Conservation (phyloP, 345 rosid species). For the Gynandropsis gynandra region DNA sequence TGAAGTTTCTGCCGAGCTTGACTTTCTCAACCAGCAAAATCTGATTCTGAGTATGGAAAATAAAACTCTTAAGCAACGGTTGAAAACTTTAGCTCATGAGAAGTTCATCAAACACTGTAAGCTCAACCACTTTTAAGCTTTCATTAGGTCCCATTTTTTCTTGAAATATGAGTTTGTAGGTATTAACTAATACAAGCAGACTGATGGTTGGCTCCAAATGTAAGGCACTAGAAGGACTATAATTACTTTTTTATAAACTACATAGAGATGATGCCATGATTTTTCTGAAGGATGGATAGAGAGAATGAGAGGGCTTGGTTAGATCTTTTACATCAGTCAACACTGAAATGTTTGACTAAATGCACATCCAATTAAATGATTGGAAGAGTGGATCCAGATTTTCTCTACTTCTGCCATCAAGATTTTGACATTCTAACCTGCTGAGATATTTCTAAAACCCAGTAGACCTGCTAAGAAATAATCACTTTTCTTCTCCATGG, state of each 20-base stretch:
- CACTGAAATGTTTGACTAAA: too few species aligned
- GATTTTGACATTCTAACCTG: background rate
- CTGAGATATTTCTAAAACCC: too few species aligned
- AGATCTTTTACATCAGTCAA: too few species aligned
- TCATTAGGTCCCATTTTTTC: conserved; percentile 4
- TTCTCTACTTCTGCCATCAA: background rate
- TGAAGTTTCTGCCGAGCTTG: conserved; percentile 82
- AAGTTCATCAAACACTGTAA: conserved; percentile 70
- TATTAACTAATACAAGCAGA: background rate
- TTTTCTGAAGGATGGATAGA: too few species aligned
- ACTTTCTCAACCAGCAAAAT: conserved; percentile 70
- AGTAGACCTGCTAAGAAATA: too few species aligned
- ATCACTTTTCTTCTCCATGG: too few species aligned
- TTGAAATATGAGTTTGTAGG: conserved; percentile 3
- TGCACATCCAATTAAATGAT: too few species aligned
- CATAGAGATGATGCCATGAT: too few species aligned
- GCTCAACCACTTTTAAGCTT: conserved; percentile 23
- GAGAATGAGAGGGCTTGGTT: too few species aligned
- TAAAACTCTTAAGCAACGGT: conserved; percentile 73
- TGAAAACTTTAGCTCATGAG: conserved; percentile 77
- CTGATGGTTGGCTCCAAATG: background rate
- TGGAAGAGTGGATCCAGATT: too few species aligned
- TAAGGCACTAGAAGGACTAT: background rate
- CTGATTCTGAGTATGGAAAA: conserved; percentile 88
- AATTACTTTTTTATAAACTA: too few species aligned